A percentile compares a stretch with the other conserved stretches of the same genome.
Conservation (phyloP, 73 alveolate species). For the Durusdinium trenchii region DNA sequence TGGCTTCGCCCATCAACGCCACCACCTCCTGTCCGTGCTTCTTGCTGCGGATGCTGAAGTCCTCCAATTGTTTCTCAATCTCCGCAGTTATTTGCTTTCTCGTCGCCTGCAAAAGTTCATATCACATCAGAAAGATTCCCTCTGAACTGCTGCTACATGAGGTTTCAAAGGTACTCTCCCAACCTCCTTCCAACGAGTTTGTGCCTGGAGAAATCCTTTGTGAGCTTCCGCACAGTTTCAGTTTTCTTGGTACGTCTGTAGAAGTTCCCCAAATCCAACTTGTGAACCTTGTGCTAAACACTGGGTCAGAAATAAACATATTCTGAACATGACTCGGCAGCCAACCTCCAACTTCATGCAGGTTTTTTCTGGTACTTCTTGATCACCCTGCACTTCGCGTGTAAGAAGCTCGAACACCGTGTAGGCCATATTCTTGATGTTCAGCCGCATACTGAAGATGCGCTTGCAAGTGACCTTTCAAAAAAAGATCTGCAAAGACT, state of each 20-base stretch:
- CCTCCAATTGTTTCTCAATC: constrained; percentile 19
- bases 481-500: not conserved
- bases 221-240: not conserved
- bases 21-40: not conserved
- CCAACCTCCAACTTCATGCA: not conserved
- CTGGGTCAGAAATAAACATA: not conserved
- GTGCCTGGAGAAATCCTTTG: not conserved
- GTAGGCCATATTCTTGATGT: constrained; percentile 50
- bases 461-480: constrained; percentile 17
- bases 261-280: not conserved
- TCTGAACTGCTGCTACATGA: not conserved
- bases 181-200: not conserved
- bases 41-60: not conserved
- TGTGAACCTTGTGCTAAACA: not conserved
- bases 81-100: not conserved
- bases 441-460: not conserved
- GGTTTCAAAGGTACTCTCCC: not conserved
- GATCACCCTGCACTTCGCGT: not conserved
- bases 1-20: not conserved
- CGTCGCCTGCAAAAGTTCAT: not conserved
- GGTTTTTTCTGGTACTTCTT: not conserved
- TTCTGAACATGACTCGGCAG: not conserved
- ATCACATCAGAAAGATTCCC: no score
- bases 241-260: not conserved
- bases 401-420: constrained; percentile 24